Base-by-base conservation (phyloP, 2,329 filamentous ascomycete genomes). In the Cercospora brassicicola region DNA sequence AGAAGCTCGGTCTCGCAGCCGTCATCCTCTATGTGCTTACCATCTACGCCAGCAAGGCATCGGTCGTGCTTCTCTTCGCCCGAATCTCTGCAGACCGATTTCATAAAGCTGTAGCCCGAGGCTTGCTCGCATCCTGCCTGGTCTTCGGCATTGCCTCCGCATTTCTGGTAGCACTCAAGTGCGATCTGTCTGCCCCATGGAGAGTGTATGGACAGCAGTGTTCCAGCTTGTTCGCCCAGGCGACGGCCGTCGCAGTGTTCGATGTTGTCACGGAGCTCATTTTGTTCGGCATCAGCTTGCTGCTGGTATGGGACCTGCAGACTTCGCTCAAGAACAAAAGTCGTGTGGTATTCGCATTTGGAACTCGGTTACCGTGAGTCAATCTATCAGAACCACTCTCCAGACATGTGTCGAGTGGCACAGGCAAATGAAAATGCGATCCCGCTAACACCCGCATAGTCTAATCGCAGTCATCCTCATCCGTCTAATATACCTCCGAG, bases 11-110 rank as follows among this genome's bases (percentile, higher is more conserved):
- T 36, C 81, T 80, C 64, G 73, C 78, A 48, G 78, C 78, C 67
- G 80, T 85, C 67, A 73, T 83, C n/a, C 75, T 85, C 64, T 82
- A 80, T 62, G 70, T 84, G 51, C 48, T 82, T 33, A 74, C 77
- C 0, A 69, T 84, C 20, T 82, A 80, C 68, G 74, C 83, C 15
- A 81, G 82, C 3, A 84, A 84, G 70, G 77, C 76, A 64, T 80
- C 80, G 8, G 77, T 83, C 42, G 76, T 80, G 5, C 77, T 81
- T 15, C 79, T 85, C 10, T 80, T 83, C 63, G 74, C 82, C 20
- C 82, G 82, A 4, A 75, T 85, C 15, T 82, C 82, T 2, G 82
- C 82, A 6, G 78, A 81, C 30, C 79, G 78, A 61, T 71, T 70
- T 4, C 83, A 85, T 71, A 77, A 77, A 10, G 62, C 76, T 13